A percentile compares a stretch with the other conserved stretches of the same genome.
Evolutionary conservation across 768 basidiomycete species (phyloP).

Genomic region (Atractiella rhizophila): DNA sequence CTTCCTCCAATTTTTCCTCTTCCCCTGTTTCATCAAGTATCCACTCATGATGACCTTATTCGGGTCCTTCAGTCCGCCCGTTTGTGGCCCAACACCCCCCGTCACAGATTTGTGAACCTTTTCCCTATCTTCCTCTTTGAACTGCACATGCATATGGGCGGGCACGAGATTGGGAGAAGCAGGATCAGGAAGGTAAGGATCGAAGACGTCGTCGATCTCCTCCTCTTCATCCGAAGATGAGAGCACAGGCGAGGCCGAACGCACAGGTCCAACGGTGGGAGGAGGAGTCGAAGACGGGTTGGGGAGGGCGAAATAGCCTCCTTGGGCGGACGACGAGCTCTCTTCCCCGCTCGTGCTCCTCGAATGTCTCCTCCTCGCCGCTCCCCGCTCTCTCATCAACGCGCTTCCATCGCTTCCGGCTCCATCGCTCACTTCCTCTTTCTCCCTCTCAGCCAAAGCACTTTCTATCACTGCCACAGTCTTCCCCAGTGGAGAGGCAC

Average conservation of each 20-base stretch:
- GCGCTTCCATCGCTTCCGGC: too few relatives aligned
- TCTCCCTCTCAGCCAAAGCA: too few relatives aligned
- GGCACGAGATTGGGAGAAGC: background rate
- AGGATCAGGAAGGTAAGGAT: background rate
- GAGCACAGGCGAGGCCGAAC: too few relatives aligned
- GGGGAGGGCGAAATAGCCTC: background rate
- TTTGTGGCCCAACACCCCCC: background rate
- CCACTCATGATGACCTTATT: slow-evolving; percentile 63
- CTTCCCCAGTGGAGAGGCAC: too few relatives aligned
- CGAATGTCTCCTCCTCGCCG: too few relatives aligned
- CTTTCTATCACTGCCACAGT: too few relatives aligned
- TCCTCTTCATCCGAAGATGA: background rate
- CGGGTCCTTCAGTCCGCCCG: slow-evolving; percentile 27
- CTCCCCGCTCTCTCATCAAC: too few relatives aligned
- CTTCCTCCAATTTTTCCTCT: slow-evolving; percentile 84
- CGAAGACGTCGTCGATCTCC: background rate
- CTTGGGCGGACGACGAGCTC: too few relatives aligned
- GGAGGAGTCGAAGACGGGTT: background rate
- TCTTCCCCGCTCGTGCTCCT: too few relatives aligned
- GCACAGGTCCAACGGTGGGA: too few relatives aligned
- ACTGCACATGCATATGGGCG: background rate
- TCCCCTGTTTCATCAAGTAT: slow-evolving; percentile 91
- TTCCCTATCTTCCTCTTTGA: background rate
- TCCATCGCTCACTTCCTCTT: too few relatives aligned
- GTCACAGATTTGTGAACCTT: background rate